Base-by-base conservation (phyloP, 305 asterid species). In the Ajuga reptans region DNA sequence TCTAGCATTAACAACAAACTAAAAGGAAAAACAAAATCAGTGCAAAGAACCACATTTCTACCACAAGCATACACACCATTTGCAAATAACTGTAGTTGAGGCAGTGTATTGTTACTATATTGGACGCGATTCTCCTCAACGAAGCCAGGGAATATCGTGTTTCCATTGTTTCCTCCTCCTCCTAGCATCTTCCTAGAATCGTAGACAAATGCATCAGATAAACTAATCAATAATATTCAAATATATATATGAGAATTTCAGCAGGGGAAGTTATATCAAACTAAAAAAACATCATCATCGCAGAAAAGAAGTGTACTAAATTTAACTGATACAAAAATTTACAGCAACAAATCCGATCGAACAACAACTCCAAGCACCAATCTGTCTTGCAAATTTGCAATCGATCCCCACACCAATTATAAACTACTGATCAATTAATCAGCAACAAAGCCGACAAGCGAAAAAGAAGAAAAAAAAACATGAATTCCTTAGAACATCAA, bases 51-150 rank as follows among this genome's bases (percentile, higher is more conserved):
- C 56, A 74, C 36, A 72, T 57, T 51, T 64, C 68, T 18, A 69
- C 27, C 69, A 75, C 39, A 68, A 36, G 8, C 5, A 43, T 16
- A 69, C 87, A 76, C 77, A 86, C 92, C 79, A 60, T 84, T 84
- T 21, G 85, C 84, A 70, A 84, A 86, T 64, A 84, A 75, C 71
- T 83, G 86, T 8, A 86, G 83, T 79, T 86, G 89, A 60, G 92
- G 89, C 77, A 84, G 49, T 52, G 85, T 16, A 71, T 46, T 64
- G 56, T 69, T 82, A 47, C 82, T 78, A 46, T 77, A 79, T 43
- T 78, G 85, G 21, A 74, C 66, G 8, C 62, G 73, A 72, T 78
- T 83, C 37, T 78, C 87, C 80, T 79, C 89, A 31, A 75, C 62
- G 9, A 69, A 81, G 37, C 79, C 80, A 2, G 87, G 80, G 74